Evolutionary conservation across 345 rosid species (phyloP).

Genomic region (Cardamine occulta): DNA sequence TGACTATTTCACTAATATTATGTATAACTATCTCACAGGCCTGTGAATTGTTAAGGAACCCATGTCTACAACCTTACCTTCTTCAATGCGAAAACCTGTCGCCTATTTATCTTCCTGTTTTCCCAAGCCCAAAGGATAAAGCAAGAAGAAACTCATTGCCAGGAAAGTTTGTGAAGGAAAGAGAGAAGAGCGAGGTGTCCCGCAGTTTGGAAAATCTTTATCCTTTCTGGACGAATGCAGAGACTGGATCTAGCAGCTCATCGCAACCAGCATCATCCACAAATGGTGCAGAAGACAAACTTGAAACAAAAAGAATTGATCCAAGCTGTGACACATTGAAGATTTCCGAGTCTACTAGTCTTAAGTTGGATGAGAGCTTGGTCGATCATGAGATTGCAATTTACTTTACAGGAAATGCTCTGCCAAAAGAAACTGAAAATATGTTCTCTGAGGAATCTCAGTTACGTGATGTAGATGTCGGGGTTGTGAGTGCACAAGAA

Average conservation of each 20-base stretch:
- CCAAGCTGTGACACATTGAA: slow-evolving; percentile 57
- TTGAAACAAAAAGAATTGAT: slow-evolving; percentile 72
- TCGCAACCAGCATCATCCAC: slow-evolving; percentile 53
- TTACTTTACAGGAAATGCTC: slow-evolving; percentile 48
- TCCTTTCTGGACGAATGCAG: slow-evolving; percentile 44
- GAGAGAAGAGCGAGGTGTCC: slow-evolving; percentile 45
- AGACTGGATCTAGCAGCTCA: slow-evolving; percentile 47
- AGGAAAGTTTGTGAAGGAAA: slow-evolving; percentile 49
- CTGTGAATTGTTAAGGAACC: slow-evolving; percentile 87
- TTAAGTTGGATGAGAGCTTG: slow-evolving; percentile 57
- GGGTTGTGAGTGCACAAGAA: slow-evolving; percentile 40
- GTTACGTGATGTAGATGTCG: slow-evolving; percentile 44
- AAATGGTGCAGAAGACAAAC: slow-evolving; percentile 64
- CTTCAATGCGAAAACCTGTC: slow-evolving; percentile 70
- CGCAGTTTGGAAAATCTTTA: slow-evolving; percentile 49
- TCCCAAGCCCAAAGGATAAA: slow-evolving; percentile 72
- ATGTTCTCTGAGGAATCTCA: slow-evolving; percentile 41
- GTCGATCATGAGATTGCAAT: slow-evolving; percentile 53
- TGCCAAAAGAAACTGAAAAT: slow-evolving; percentile 46
- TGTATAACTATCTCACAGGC: slow-evolving; percentile 55
- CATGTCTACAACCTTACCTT: slow-evolving; percentile 77
- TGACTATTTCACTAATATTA: slow-evolving; percentile 1
- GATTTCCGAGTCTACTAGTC: slow-evolving; percentile 49
- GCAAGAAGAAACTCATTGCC: slow-evolving; percentile 61
- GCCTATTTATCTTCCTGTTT: slow-evolving; percentile 82